phyloP scores from a whole-genome alignment of 352 stramenopile genomes.

The Pythium utonaiense region DNA sequence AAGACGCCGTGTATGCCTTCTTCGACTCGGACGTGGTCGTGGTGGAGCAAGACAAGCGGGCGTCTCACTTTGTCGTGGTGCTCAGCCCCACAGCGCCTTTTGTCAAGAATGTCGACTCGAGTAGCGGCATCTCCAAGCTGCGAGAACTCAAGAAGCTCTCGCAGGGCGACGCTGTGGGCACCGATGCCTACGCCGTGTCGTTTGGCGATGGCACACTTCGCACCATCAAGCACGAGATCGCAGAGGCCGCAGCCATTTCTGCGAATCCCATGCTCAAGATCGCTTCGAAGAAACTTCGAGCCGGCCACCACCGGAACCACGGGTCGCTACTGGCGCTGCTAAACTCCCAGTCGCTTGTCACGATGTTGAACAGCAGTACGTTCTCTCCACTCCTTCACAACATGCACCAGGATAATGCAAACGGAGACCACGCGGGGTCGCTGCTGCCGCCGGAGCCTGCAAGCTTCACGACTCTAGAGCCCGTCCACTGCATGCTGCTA shows the following conservation, averaged over 20 bases:
- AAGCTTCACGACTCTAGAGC: conserved; percentile 50
- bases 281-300: neutral
- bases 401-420: neutral
- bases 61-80: conserved; percentile 43
- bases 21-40: conserved; percentile 39
- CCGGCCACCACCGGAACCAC: neutral
- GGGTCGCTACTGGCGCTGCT: conserved; percentile 15
- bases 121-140: conserved; percentile 36
- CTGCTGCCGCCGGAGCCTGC: conserved; percentile 31
- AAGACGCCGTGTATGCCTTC: conserved; percentile 31
- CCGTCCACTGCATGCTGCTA: conserved; percentile 53
- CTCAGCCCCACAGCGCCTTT: conserved; percentile 39
- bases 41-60: conserved; percentile 35
- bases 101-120: conserved; percentile 39
- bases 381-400: neutral
- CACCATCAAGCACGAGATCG: conserved; percentile 15
- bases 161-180: conserved; percentile 54
- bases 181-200: conserved; percentile 37
- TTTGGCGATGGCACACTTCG: conserved; percentile 34
- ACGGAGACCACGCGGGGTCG: neutral
- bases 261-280: neutral
- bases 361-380: neutral
- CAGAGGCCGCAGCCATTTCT: neutral
- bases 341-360: conserved; percentile 6
- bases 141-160: conserved; percentile 55